Evolutionary conservation across 106 monocot species (phyloP).

Genomic region (Dioscorea alata): DNA sequence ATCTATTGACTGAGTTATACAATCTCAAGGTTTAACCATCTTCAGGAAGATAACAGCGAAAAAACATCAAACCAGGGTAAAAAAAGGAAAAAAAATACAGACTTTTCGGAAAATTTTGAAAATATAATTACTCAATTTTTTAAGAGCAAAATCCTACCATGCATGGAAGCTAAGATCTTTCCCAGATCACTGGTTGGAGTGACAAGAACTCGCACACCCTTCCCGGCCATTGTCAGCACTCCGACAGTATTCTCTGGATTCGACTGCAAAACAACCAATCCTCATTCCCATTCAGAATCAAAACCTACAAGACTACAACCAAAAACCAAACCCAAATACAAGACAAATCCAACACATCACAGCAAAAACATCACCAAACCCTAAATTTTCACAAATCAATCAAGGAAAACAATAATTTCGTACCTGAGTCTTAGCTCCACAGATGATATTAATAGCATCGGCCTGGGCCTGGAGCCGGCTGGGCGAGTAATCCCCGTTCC

Average conservation of each 20-base stretch:
- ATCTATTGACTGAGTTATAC: too few species aligned
- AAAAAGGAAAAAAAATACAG: too few species aligned
- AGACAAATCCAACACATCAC: neutral
- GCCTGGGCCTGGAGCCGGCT: slow-evolving; percentile 82
- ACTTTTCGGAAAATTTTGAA: too few species aligned
- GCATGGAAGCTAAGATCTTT: slow-evolving; percentile 93
- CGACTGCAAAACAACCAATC: slow-evolving; percentile 30
- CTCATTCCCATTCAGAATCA: neutral
- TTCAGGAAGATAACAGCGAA: too few species aligned
- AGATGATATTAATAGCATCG: slow-evolving; percentile 87
- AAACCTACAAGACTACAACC: neutral
- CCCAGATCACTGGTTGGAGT: slow-evolving; percentile 95
- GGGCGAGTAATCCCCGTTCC: slow-evolving; percentile 91
- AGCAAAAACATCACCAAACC: neutral
- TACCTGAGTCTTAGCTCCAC: slow-evolving; percentile 94
- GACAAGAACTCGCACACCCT: slow-evolving; percentile 85
- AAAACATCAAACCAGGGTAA: too few species aligned
- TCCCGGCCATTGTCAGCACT: slow-evolving; percentile 91
- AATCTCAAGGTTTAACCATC: too few species aligned
- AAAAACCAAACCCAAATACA: neutral
- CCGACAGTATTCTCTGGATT: slow-evolving; percentile 98
- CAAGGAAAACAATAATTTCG: too few species aligned
- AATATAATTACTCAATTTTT: neutral
- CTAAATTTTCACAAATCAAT: neutral
- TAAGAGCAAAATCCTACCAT: slow-evolving; percentile 34